Conservation (phyloP, 1,284 basidiomycete genomes). For the Leccinum pachyderme region DNA sequence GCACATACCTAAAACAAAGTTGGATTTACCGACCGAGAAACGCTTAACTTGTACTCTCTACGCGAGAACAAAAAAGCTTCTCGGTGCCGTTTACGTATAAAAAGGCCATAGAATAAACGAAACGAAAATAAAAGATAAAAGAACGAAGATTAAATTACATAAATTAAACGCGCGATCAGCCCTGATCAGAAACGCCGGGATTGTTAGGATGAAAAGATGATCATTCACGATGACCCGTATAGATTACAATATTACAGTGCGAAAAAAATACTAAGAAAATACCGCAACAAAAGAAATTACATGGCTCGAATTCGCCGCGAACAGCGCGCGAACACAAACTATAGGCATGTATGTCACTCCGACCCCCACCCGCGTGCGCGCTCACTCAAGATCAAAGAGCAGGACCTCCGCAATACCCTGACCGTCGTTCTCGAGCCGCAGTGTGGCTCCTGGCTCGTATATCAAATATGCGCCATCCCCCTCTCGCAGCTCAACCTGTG, state of each 20-base stretch:
- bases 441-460: slow-evolving; percentile 42
- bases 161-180: not conserved
- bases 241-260: slow-evolving; percentile 1
- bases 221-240: not conserved
- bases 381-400: slow-evolving; percentile 68
- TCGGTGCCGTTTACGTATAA: not conserved
- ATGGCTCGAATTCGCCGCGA: not conserved
- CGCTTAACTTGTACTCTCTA: slow-evolving; percentile 1
- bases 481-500: slow-evolving; percentile 44
- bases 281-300: not conserved
- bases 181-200: not conserved
- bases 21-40: not conserved
- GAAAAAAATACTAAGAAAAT: not conserved
- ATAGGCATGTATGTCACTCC: not conserved
- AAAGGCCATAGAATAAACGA: not conserved
- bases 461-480: slow-evolving; percentile 74
- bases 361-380: not conserved
- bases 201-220: slow-evolving; percentile 5
- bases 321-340: not conserved
- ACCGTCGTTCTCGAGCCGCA: slow-evolving; percentile 60
- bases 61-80: not conserved
- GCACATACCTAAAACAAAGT: not conserved
- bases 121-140: not conserved
- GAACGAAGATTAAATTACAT: not conserved
- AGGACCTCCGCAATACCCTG: slow-evolving; percentile 63